These are phyloP conservation scores for Phytophthora cryptogea DNA, from an alignment of 352 stramenopile genomes.

Conservation along the genomic window DNA sequence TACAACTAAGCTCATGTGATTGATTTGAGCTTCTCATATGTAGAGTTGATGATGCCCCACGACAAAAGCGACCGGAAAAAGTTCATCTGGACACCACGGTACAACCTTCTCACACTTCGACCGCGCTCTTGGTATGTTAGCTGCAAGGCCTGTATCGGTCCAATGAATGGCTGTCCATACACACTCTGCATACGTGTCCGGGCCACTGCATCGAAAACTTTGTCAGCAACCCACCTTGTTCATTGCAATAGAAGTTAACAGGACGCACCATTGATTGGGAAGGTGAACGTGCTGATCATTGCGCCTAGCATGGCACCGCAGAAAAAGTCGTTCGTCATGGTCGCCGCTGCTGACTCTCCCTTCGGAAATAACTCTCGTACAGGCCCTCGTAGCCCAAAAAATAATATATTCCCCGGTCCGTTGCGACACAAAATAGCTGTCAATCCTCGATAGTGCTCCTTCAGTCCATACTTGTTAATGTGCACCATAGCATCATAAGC, in stretches of 20 bases:
- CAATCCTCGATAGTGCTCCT: constrained; percentile 84
- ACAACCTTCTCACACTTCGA: constrained; percentile 60
- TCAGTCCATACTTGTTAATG: constrained; percentile 77
- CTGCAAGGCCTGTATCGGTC: constrained; percentile 53
- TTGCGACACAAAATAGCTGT: constrained; percentile 85
- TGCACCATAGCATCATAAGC: constrained; percentile 81
- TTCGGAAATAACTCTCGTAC: constrained; percentile 67
- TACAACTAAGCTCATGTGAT: constrained; percentile 43
- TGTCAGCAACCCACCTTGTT: not conserved
- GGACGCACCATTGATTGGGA: constrained; percentile 78
- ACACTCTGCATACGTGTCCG: constrained; percentile 85
- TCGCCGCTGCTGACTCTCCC: constrained; percentile 43
- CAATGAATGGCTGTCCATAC: constrained; percentile 69
- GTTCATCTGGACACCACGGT: constrained; percentile 89
- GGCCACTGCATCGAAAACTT: constrained; percentile 51
- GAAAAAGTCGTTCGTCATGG: constrained; percentile 83
- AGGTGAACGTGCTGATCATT: constrained; percentile 84
- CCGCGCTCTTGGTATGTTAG: constrained; percentile 80
- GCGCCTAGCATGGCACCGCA: constrained; percentile 82
- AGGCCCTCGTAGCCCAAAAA: constrained; percentile 82
- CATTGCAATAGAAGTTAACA: not conserved
- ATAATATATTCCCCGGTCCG: constrained; percentile 83
- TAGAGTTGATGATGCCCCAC: constrained; percentile 92
- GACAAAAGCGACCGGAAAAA: constrained; percentile 87
- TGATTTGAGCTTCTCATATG: constrained; percentile 88